A percentile compares a stretch with the other conserved stretches of the same genome.
These are phyloP conservation scores for Psilocybe cyanescens DNA, from an alignment of 768 basidiomycete genomes.

Conservation along the genomic window DNA sequence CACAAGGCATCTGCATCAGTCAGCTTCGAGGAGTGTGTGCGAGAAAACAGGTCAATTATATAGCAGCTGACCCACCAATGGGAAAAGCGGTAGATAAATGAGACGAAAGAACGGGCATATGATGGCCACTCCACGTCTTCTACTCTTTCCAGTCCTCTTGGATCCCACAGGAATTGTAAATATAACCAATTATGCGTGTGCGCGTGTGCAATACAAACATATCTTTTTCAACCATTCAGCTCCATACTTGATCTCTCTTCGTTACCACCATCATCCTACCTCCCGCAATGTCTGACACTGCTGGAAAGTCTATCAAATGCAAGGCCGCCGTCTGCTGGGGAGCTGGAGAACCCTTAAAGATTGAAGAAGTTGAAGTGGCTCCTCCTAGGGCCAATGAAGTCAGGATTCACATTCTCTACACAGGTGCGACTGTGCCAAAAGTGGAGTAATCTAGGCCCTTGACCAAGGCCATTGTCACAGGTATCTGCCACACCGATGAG, in stretches of 20 bases:
- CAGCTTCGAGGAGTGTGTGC: not conserved
- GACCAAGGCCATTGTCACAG: slow-evolving; percentile 34
- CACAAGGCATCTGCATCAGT: not conserved
- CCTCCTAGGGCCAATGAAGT: slow-evolving; percentile 93
- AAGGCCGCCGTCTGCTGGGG: slow-evolving; percentile 97
- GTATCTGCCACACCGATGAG: slow-evolving; percentile 97
- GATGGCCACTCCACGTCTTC: slow-evolving; percentile 4
- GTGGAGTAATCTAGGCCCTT: not conserved
- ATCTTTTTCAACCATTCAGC: slow-evolving; percentile 10
- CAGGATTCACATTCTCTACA: slow-evolving; percentile 89
- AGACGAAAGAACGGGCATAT: slow-evolving; percentile 10
- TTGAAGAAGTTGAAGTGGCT: slow-evolving; percentile 94
- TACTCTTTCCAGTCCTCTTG: slow-evolving; percentile 2
- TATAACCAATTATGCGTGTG: slow-evolving; percentile 15
- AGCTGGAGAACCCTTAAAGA: slow-evolving; percentile 80
- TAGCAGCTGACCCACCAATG: slow-evolving; percentile 2
- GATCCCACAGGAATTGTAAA: slow-evolving; percentile 20
- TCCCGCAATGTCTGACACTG: slow-evolving; percentile 68
- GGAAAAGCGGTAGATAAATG: slow-evolving; percentile 8
- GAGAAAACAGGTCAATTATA: not conserved
- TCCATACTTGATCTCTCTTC: slow-evolving; percentile 21
- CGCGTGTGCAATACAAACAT: not conserved
- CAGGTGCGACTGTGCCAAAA: slow-evolving; percentile 53
- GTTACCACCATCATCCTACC: slow-evolving; percentile 23
- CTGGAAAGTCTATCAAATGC: slow-evolving; percentile 80